Base-by-base conservation (phyloP, 495 filamentous ascomycete species). In the Penicillium mononematosum region DNA sequence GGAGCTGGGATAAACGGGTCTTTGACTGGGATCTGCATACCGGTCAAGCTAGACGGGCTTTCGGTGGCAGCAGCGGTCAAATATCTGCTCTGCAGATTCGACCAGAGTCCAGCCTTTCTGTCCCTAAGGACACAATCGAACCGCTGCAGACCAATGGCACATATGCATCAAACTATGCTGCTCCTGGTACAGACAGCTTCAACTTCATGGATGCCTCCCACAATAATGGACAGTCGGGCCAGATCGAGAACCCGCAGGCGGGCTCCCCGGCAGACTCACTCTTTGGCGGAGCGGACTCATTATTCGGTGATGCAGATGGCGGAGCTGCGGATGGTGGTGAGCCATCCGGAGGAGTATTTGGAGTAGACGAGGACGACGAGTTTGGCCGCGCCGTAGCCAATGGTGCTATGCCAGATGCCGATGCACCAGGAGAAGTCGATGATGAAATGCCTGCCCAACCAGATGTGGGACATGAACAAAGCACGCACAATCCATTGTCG, bases 1-100 rank as follows among this genome's bases (percentile, higher is more conserved):
- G 94, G 2, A 92, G 91, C 72, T 99, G 94, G 94, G 94, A 99
- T 68, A 96, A 96, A 73, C 84, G 81, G 17, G 85, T 98, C 8
- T 83, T 89, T 48, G 91, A 99, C 65, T 99, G 94, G 94, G 94
- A 99, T 66, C 69, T 99, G 32, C 91, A 98, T 61, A 94, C 86
- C 3, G 95, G 95, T 5, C 81, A 89, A 62, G 77, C 88, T 16
- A 82, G 84, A 48, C 84, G 91, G 27, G 78, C 78, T 14, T 99
- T 92, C 63, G 82, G 85, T 41, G 85, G 88, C 22, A 88, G 81
- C 60, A 90, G 88, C 5, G 78, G 87, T 2, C 94, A 99, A 64
- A 91, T 99, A 51, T 93, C 89, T 12, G 82, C 91, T 11, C 83
- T 99, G 49, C 92, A 96, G 68, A 82, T 88, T 38, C 83, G 94